A percentile compares a stretch with the other conserved stretches of the same genome.
Conservation (phyloP, 768 basidiomycete genomes). For the Inosperma sp. region DNA sequence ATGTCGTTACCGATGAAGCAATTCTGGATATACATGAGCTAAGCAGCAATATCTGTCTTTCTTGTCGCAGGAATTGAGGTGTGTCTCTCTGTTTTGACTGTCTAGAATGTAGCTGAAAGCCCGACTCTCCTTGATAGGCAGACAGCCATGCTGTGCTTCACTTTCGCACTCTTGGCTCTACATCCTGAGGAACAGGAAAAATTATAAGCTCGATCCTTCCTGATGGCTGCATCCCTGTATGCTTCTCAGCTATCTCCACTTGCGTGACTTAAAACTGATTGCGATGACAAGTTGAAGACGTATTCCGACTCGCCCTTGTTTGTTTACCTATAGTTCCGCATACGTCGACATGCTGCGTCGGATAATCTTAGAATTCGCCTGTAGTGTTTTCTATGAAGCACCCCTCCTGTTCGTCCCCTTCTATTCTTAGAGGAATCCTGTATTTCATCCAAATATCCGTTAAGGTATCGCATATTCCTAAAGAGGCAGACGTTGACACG, state of each 20-base stretch:
- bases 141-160: conserved; percentile 35
- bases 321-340: conserved; percentile 10
- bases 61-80: conserved; percentile 59
- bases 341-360: not conserved
- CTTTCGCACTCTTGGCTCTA: conserved; percentile 40
- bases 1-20: conserved; percentile 34
- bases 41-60: conserved; percentile 40
- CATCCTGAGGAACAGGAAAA: conserved; percentile 42
- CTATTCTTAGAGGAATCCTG: not conserved
- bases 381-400: conserved; percentile 40
- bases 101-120: not conserved
- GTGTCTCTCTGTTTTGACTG: not conserved
- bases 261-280: not conserved
- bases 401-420: conserved; percentile 32
- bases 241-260: not conserved
- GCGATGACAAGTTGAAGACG: conserved; percentile 11
- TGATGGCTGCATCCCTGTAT: conserved; percentile 15
- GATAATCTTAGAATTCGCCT: not conserved
- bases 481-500: conserved; percentile 36
- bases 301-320: conserved; percentile 17
- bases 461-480: conserved; percentile 32
- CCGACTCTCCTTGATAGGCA: conserved; percentile 24
- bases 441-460: not conserved
- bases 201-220: conserved; percentile 30
- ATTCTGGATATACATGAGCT: conserved; percentile 34